A percentile compares a stretch with the other conserved stretches of the same genome.
Conservation (phyloP, 345 rosid genomes). For the Boechera divaricarpa region DNA sequence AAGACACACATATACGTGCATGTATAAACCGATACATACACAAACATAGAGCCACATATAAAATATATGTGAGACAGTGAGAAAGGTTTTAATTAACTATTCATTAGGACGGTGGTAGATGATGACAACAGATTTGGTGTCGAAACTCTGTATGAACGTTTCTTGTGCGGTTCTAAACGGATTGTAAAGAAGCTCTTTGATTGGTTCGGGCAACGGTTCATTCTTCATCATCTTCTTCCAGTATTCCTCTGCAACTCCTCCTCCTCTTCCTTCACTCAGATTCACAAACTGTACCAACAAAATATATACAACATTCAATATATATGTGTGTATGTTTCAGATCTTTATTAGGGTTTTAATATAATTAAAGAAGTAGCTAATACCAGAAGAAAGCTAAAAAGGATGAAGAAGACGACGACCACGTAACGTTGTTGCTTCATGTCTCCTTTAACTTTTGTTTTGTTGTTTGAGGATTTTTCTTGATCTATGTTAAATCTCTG, state of each 20-base stretch:
- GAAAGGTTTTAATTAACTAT: background rate
- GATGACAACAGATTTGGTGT: conserved; percentile 41
- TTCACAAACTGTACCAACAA: conserved; percentile 45
- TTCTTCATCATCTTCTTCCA: conserved; percentile 70
- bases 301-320: background rate
- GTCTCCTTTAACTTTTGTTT: conserved; percentile 28
- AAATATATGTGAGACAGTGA: background rate
- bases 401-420: conserved; percentile 34
- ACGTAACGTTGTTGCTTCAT: conserved; percentile 44
- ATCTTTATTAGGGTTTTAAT: conserved; percentile 31
- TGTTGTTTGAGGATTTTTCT: conserved; percentile 19
- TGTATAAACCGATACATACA: conserved; percentile 30
- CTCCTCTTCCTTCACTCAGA: conserved; percentile 51
- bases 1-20: conserved; percentile 15
- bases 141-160: conserved; percentile 32
- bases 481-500: conserved; percentile 39
- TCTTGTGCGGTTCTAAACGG: conserved; percentile 40
- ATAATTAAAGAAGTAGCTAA: conserved; percentile 13
- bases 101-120: conserved; percentile 45
- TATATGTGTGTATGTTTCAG: background rate
- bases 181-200: conserved; percentile 49
- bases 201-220: conserved; percentile 65
- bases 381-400: conserved; percentile 43
- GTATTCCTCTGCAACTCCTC: conserved; percentile 54
- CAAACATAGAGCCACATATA: conserved; percentile 1